These are phyloP conservation scores for Aspergillus intermedius DNA, from an alignment of 2,329 filamentous ascomycete species.

Conservation along the genomic window DNA sequence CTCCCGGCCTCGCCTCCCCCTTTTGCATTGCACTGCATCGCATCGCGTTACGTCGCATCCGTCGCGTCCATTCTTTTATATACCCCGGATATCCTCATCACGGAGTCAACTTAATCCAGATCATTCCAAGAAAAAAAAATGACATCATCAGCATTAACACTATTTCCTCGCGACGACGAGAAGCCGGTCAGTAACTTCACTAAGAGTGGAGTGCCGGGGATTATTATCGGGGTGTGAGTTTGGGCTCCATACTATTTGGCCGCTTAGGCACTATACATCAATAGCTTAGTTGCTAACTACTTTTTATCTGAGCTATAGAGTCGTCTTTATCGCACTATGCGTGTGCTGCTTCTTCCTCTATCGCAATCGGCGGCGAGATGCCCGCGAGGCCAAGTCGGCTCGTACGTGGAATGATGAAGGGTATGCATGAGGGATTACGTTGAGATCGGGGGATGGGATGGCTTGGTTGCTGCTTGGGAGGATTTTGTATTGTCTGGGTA, in stretches of 20 bases:
- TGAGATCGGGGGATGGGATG: too few relatives aligned
- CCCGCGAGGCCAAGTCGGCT: constrained; percentile 6
- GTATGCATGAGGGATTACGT: too few relatives aligned
- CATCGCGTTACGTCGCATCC: too few relatives aligned
- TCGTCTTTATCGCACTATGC: constrained; percentile 7
- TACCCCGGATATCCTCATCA: too few relatives aligned
- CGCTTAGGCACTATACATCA: background rate
- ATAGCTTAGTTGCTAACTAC: background rate
- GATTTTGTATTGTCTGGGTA: too few relatives aligned
- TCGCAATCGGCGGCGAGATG: constrained; percentile 12
- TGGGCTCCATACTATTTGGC: background rate
- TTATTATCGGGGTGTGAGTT: constrained; percentile 12
- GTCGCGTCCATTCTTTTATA: too few relatives aligned
- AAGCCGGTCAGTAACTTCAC: constrained; percentile 12
- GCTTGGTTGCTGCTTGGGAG: too few relatives aligned
- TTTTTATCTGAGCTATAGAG: background rate
- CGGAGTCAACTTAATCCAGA: too few relatives aligned
- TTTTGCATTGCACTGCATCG: too few relatives aligned
- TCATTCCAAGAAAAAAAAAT: background rate
- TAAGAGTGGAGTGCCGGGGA: constrained; percentile 13
- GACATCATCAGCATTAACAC: background rate
- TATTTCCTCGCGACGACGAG: constrained; percentile 2
- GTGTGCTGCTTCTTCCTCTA: constrained; percentile 11
- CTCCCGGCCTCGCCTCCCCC: too few relatives aligned
- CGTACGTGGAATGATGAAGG: constrained; percentile 7